Conservation (phyloP, 495 filamentous ascomycete species). For the Amorphotheca resinae region DNA sequence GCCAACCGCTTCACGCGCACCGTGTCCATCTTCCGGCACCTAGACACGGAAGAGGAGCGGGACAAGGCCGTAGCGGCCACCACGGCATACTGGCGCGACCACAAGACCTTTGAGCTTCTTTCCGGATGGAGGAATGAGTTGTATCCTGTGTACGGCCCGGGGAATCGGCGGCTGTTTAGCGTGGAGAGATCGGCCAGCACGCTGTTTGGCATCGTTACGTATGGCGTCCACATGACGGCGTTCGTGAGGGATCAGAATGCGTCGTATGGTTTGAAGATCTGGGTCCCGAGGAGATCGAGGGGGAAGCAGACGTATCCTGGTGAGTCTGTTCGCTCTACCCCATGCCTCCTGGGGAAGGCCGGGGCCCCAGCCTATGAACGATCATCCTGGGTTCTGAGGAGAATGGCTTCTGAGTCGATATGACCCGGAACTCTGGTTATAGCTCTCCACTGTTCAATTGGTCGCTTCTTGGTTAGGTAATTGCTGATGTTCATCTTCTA, state of each 20-base stretch:
- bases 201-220: slow-evolving; percentile 77
- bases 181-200: slow-evolving; percentile 69
- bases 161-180: slow-evolving; percentile 51
- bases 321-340: too few species aligned
- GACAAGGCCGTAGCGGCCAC: slow-evolving; percentile 45
- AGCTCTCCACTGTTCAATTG: too few species aligned
- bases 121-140: slow-evolving; percentile 79
- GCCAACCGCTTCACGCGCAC: slow-evolving; percentile 37
- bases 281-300: slow-evolving; percentile 65
- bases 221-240: slow-evolving; percentile 82
- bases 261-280: slow-evolving; percentile 53
- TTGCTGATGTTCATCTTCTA: too few species aligned
- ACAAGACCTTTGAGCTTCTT: slow-evolving; percentile 55
- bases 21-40: slow-evolving; percentile 34
- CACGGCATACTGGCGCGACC: slow-evolving; percentile 48
- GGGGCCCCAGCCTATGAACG: too few species aligned
- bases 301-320: slow-evolving; percentile 52
- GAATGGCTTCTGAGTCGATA: too few species aligned
- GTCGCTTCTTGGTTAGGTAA: too few species aligned
- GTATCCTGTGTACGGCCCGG: slow-evolving; percentile 67
- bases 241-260: slow-evolving; percentile 35
- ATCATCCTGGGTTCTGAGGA: too few species aligned
- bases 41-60: slow-evolving; percentile 39
- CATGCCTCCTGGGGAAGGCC: too few species aligned
- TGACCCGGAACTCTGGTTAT: too few species aligned